Conservation (phyloP, 495 filamentous ascomycete genomes). For the Penicillium chermesinum region DNA sequence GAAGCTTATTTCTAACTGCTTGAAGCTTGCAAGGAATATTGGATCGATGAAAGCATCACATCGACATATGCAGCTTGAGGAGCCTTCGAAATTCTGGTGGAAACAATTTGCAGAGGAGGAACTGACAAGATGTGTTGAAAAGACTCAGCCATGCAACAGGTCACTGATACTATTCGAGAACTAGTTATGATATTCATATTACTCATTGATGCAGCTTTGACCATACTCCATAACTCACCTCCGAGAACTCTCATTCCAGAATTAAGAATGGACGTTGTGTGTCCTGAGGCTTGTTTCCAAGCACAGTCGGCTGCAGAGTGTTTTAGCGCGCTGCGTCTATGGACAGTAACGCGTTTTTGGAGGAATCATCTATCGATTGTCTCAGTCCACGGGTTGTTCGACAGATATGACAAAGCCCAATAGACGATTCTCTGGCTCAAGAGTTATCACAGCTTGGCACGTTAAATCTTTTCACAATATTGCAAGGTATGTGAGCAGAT, state of each 20-base stretch:
- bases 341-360: constrained; percentile 18
- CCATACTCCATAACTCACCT: constrained; percentile 27
- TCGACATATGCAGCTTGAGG: not conserved
- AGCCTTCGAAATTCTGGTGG: constrained; percentile 1
- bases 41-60: constrained; percentile 15
- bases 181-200: constrained; percentile 25
- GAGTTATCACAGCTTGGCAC: constrained; percentile 20
- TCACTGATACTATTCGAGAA: too few relatives aligned
- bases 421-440: constrained; percentile 10
- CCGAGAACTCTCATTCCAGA: constrained; percentile 30
- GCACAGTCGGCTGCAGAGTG: constrained; percentile 12
- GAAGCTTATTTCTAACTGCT: not conserved
- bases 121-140: constrained; percentile 12
- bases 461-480: constrained; percentile 23
- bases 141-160: not conserved
- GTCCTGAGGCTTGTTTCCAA: constrained; percentile 29
- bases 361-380: constrained; percentile 16
- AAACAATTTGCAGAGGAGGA: constrained; percentile 4
- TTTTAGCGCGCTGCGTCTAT: constrained; percentile 6
- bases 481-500: constrained; percentile 20
- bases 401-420: constrained; percentile 16
- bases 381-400: constrained; percentile 16
- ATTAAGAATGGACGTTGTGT: constrained; percentile 24
- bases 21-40: constrained; percentile 20
- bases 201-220: constrained; percentile 25